phyloP scores from a whole-genome alignment of 129 eudicot genomes.

The Chrysanthemum makinoi region DNA sequence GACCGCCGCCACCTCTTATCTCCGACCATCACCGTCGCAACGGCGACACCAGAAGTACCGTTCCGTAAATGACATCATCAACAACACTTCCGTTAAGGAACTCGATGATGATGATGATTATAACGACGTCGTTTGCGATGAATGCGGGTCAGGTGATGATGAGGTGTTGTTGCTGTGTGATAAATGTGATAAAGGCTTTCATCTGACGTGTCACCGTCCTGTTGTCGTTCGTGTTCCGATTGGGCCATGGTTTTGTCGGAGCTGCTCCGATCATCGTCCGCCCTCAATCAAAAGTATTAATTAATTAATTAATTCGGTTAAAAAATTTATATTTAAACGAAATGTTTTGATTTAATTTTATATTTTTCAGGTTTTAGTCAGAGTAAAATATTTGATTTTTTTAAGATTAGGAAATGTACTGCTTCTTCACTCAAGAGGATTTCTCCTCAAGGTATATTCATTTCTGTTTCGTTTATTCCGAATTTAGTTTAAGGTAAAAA shows the following conservation, averaged over 20 bases:
- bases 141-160: slow-evolving; percentile 81
- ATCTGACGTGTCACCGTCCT: slow-evolving; percentile 79
- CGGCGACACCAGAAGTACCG: slow-evolving; percentile 36
- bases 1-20: slow-evolving; percentile 21
- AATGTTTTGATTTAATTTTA: not conserved
- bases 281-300: slow-evolving; percentile 47
- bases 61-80: slow-evolving; percentile 54
- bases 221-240: slow-evolving; percentile 76
- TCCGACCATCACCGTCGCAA: slow-evolving; percentile 18
- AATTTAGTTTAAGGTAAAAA: too few species aligned
- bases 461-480: not conserved
- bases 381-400: slow-evolving; percentile 75
- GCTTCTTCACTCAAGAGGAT: slow-evolving; percentile 36
- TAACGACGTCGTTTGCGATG: slow-evolving; percentile 45
- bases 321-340: too few species aligned
- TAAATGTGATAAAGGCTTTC: slow-evolving; percentile 66
- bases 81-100: slow-evolving; percentile 34
- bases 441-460: slow-evolving; percentile 67
- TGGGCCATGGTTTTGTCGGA: slow-evolving; percentile 72
- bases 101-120: slow-evolving; percentile 27
- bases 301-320: not conserved
- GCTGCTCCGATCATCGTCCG: slow-evolving; percentile 47
- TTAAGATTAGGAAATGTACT: slow-evolving; percentile 64
- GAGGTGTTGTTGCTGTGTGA: slow-evolving; percentile 73
- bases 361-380: slow-evolving; percentile 62